phyloP scores from a whole-genome alignment of 768 basidiomycete genomes.

The Leccinum olivaceopallidum region DNA sequence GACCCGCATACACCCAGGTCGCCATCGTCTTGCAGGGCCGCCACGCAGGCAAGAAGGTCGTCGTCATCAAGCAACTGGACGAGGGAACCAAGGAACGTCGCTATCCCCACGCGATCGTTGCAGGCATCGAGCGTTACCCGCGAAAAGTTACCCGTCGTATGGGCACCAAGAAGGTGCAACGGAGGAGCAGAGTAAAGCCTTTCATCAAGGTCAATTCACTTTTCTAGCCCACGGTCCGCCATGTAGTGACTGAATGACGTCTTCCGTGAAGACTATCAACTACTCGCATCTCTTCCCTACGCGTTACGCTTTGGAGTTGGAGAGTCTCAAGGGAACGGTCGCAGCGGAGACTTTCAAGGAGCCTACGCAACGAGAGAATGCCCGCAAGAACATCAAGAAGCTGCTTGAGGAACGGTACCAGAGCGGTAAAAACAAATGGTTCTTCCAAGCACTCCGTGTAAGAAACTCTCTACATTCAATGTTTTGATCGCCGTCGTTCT shows the following conservation, averaged over 20 bases:
- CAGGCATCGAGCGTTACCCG: slow-evolving; percentile 97
- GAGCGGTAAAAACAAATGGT: slow-evolving; percentile 97
- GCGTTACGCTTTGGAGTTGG: slow-evolving; percentile 96
- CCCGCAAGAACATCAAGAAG: slow-evolving; percentile 97
- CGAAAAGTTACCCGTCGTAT: slow-evolving; percentile 96
- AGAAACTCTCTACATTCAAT: slow-evolving; percentile 19
- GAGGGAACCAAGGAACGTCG: slow-evolving; percentile 96
- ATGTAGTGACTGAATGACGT: background rate
- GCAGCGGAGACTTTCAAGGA: slow-evolving; percentile 94
- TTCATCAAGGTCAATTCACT: slow-evolving; percentile 87
- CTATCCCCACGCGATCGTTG: slow-evolving; percentile 98
- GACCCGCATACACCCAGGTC: slow-evolving; percentile 49
- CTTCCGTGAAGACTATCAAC: slow-evolving; percentile 71
- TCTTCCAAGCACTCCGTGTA: slow-evolving; percentile 87
- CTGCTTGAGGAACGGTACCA: slow-evolving; percentile 93
- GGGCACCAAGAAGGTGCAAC: slow-evolving; percentile 92
- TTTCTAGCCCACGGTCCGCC: background rate
- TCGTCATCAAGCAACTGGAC: slow-evolving; percentile 96
- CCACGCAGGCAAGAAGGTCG: slow-evolving; percentile 99
- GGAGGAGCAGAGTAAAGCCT: slow-evolving; percentile 97
- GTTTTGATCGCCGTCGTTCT: background rate
- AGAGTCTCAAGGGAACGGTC: slow-evolving; percentile 87
- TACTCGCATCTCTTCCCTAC: slow-evolving; percentile 99
- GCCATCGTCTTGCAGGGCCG: slow-evolving; percentile 98
- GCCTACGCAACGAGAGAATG: slow-evolving; percentile 89